These are phyloP conservation scores for Perilla frutescens DNA, from an alignment of 257 asterid genomes.

Conservation along the genomic window DNA sequence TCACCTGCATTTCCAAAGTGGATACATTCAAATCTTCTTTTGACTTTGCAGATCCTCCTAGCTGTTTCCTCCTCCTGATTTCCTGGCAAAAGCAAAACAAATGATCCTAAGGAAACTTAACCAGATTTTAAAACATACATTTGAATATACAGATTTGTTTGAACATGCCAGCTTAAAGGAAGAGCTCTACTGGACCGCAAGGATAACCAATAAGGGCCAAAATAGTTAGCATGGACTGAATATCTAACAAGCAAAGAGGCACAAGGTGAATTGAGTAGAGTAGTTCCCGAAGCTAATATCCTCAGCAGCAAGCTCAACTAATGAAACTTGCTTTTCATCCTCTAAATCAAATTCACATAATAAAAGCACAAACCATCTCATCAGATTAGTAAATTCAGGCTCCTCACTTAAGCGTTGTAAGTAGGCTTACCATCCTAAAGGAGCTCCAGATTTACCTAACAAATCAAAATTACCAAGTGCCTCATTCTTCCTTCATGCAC, in stretches of 20 bases:
- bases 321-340: constrained; percentile 1
- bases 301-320: neutral
- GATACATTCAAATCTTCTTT: constrained; percentile 55
- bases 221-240: constrained; percentile 13
- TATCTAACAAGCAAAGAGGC: constrained; percentile 1
- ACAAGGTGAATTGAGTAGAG: constrained; percentile 1
- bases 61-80: constrained; percentile 83
- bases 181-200: constrained; percentile 18
- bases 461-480: constrained; percentile 11
- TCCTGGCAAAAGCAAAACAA: constrained; percentile 52
- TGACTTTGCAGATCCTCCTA: constrained; percentile 52
- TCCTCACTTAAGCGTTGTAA: constrained; percentile 11
- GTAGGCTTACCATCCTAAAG: constrained; percentile 9
- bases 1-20: constrained; percentile 76
- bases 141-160: constrained; percentile 21
- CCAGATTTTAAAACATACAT: constrained; percentile 13
- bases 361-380: neutral
- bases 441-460: constrained; percentile 18
- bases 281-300: constrained; percentile 14
- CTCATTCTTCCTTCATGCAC: constrained; percentile 20
- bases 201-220: constrained; percentile 4
- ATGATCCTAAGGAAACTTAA: constrained; percentile 28
- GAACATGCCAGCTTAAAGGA: constrained; percentile 21
- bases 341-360: constrained; percentile 1
- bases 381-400: constrained; percentile 6